Percentiles rank a stretch among this genome's conserved stretches.
Conservation (phyloP, 805 yeast species). For the Saccharomycopsis malanga region DNA sequence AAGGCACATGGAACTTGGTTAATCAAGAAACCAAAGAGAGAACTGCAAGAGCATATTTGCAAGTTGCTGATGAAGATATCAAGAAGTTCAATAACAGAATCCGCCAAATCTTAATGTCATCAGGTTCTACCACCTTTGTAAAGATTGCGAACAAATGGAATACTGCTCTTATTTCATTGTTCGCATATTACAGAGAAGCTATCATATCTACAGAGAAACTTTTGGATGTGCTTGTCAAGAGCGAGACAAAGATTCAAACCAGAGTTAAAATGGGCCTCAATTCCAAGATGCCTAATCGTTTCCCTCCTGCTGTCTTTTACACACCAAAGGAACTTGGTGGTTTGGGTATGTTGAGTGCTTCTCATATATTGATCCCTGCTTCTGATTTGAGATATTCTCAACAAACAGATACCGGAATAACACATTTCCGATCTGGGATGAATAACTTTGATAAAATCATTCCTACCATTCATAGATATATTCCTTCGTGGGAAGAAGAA, state of each 20-base stretch:
- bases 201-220: slow-evolving; percentile 73
- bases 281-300: slow-evolving; percentile 96
- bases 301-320: slow-evolving; percentile 97
- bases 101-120: slow-evolving; percentile 85
- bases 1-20: slow-evolving; percentile 88
- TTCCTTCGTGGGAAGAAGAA: slow-evolving; percentile 96
- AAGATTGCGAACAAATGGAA: slow-evolving; percentile 96
- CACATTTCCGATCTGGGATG: slow-evolving; percentile 94
- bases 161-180: slow-evolving; percentile 77
- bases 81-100: slow-evolving; percentile 76
- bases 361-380: slow-evolving; percentile 90
- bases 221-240: slow-evolving; percentile 75
- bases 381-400: slow-evolving; percentile 86
- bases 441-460: slow-evolving; percentile 70
- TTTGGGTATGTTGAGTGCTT: slow-evolving; percentile 94
- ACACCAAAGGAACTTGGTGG: slow-evolving; percentile 98
- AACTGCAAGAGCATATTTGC: slow-evolving; percentile 80
- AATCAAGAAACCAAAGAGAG: slow-evolving; percentile 69
- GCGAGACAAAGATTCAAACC: slow-evolving; percentile 91
- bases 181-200: slow-evolving; percentile 91
- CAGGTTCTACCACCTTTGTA: slow-evolving; percentile 93
- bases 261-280: slow-evolving; percentile 91
- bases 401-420: slow-evolving; percentile 90
- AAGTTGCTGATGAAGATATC: slow-evolving; percentile 76
- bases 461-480: slow-evolving; percentile 89